Conservation (phyloP, 306 rosid species). For the Sindora glabra region DNA sequence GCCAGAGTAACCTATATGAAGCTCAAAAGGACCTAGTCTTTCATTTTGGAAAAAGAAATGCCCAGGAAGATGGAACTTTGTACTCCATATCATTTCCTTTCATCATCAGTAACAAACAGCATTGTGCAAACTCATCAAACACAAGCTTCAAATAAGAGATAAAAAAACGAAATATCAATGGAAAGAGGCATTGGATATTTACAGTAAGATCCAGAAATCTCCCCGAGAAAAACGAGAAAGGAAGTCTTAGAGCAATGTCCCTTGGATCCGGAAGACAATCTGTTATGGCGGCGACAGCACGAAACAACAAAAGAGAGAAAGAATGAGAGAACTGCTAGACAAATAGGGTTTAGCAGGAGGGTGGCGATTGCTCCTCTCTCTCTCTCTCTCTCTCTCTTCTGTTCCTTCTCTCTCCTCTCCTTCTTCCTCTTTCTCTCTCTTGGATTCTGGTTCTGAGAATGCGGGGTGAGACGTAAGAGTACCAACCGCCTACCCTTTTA, state of each 20-base stretch:
- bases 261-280: background rate
- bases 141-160: background rate
- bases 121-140: background rate
- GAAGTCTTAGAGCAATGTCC: background rate
- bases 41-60: background rate
- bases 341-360: conserved; percentile 43
- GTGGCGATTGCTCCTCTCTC: conserved; percentile 7
- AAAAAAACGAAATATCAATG: background rate
- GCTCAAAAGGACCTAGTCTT: background rate
- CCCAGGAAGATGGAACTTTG: background rate
- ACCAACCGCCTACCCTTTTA: conserved; percentile 11
- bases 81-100: background rate
- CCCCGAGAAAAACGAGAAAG: conserved; percentile 7
- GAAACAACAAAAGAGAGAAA: conserved; percentile 30
- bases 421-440: background rate
- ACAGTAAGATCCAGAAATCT: conserved; percentile 20
- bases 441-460: background rate
- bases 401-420: background rate
- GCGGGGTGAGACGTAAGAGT: background rate
- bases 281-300: background rate
- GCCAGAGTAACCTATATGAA: background rate
- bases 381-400: conserved; percentile 6
- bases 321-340: conserved; percentile 25
- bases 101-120: background rate
- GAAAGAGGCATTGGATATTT: background rate